These are phyloP conservation scores for Chrysosporium queenslandicum DNA, from an alignment of 2,329 filamentous ascomycete genomes.

Conservation along the genomic window DNA sequence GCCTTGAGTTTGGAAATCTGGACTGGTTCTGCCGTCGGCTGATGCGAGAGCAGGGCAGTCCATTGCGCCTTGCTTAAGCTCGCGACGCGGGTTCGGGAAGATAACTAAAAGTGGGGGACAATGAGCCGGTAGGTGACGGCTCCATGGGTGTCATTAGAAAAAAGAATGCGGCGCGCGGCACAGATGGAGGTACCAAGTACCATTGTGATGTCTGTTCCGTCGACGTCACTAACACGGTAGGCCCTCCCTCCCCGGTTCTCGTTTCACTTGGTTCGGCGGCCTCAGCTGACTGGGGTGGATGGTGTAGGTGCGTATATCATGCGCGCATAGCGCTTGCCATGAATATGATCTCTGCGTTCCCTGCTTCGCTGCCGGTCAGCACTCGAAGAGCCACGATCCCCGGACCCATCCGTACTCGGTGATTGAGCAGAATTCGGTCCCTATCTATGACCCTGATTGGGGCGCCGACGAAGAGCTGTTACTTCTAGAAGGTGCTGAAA, in stretches of 20 bases:
- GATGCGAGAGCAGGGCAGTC: slow-evolving; percentile 7
- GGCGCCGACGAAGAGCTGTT: slow-evolving; percentile 95
- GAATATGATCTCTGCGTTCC: slow-evolving; percentile 96
- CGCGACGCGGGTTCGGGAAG: slow-evolving; percentile 6
- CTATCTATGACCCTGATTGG: slow-evolving; percentile 91
- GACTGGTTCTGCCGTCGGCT: not conserved
- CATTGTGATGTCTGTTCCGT: slow-evolving; percentile 95
- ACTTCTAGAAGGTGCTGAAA: slow-evolving; percentile 85
- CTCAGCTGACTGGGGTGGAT: not conserved
- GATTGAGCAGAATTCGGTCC: slow-evolving; percentile 96
- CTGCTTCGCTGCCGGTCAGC: slow-evolving; percentile 76
- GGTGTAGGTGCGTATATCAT: slow-evolving; percentile 82
- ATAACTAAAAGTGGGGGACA: slow-evolving; percentile 11
- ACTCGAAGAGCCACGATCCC: slow-evolving; percentile 75
- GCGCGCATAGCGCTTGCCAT: slow-evolving; percentile 69
- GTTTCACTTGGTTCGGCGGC: not conserved
- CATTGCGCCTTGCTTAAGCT: slow-evolving; percentile 8
- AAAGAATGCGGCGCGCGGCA: slow-evolving; percentile 76
- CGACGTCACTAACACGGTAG: slow-evolving; percentile 91
- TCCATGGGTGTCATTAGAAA: slow-evolving; percentile 91
- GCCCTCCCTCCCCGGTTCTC: slow-evolving; percentile 27
- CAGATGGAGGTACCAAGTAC: slow-evolving; percentile 85
- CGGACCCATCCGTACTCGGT: slow-evolving; percentile 80
- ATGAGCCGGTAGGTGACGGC: slow-evolving; percentile 19
- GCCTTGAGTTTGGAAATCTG: not conserved